Evolutionary conservation across 1,284 basidiomycete species (phyloP).

Genomic region (Ceratobasidium sp.): DNA sequence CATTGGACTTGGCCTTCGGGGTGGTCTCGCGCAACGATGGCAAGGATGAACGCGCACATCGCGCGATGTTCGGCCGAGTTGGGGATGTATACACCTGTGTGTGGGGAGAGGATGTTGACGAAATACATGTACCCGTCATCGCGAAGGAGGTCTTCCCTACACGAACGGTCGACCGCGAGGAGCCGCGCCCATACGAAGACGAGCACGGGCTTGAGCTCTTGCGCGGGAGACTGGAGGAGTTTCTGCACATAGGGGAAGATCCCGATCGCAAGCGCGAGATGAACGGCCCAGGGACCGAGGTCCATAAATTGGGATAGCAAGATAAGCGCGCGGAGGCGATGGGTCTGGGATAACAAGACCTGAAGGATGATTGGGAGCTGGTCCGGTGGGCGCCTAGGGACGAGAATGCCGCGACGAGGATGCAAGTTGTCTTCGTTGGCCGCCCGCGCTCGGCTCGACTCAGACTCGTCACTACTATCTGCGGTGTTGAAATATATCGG

Average conservation of each 20-base stretch:
- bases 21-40: slow-evolving; percentile 92
- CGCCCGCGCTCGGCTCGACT: slow-evolving; percentile 20
- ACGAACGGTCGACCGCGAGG: slow-evolving; percentile 92
- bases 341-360: slow-evolving; percentile 95
- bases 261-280: slow-evolving; percentile 96
- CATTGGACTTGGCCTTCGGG: slow-evolving; percentile 89
- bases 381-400: slow-evolving; percentile 90
- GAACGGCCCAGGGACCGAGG: slow-evolving; percentile 98
- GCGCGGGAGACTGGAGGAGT: slow-evolving; percentile 93
- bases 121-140: slow-evolving; percentile 93
- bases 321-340: slow-evolving; percentile 94
- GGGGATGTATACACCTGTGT: slow-evolving; percentile 71
- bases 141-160: slow-evolving; percentile 91
- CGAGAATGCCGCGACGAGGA: slow-evolving; percentile 35
- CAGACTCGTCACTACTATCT: slow-evolving; percentile 31
- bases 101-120: slow-evolving; percentile 79
- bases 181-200: slow-evolving; percentile 99
- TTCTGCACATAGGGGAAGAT: slow-evolving; percentile 99
- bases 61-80: slow-evolving; percentile 97
- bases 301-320: slow-evolving; percentile 98
- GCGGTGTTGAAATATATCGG: slow-evolving; percentile 37
- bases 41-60: slow-evolving; percentile 98
- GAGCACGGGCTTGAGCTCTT: slow-evolving; percentile 95
- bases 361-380: slow-evolving; percentile 98
- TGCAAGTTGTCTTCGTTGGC: slow-evolving; percentile 39